These are phyloP conservation scores for Trebouxia sp. DNA, from an alignment of 139 green algal species.

Conservation along the genomic window DNA sequence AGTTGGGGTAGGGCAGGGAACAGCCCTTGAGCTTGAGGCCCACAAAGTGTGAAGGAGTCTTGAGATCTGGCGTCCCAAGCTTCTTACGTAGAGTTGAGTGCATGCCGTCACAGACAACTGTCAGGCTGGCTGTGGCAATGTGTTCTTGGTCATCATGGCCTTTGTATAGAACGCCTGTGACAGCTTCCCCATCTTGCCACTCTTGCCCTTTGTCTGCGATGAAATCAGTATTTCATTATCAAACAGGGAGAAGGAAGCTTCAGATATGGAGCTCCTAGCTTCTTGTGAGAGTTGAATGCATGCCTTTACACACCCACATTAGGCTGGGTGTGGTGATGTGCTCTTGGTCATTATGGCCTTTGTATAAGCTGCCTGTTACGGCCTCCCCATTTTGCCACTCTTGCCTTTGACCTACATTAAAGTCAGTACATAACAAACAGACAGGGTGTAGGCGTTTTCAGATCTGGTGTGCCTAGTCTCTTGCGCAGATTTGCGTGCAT, in stretches of 20 bases:
- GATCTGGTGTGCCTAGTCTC: no score
- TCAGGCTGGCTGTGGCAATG: slow-evolving; percentile 27
- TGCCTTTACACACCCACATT: slow-evolving; percentile 93
- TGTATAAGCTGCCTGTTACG: slow-evolving; percentile 91
- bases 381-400: slow-evolving; percentile 77
- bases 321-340: slow-evolving; percentile 16
- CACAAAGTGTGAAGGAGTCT: slow-evolving; percentile 93
- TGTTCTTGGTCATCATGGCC: neutral
- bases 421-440: neutral
- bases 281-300: slow-evolving; percentile 92
- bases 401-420: slow-evolving; percentile 63
- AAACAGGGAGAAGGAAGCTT: slow-evolving; percentile 92
- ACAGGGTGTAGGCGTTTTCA: no score
- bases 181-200: slow-evolving; percentile 77
- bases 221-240: no score
- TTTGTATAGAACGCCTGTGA: slow-evolving; percentile 90
- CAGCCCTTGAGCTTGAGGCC: slow-evolving; percentile 79
- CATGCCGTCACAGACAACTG: slow-evolving; percentile 96
- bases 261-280: slow-evolving; percentile 68
- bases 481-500: no score
- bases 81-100: slow-evolving; percentile 89
- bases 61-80: slow-evolving; percentile 67
- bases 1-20: slow-evolving; percentile 80
- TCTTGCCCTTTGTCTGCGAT: slow-evolving; percentile 69
- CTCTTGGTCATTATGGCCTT: slow-evolving; percentile 19